Percentiles rank a stretch among this genome's conserved stretches.
These are phyloP conservation scores for Magnusiomyces suaveolens DNA, from an alignment of 1,139 yeast species.

Conservation along the genomic window DNA sequence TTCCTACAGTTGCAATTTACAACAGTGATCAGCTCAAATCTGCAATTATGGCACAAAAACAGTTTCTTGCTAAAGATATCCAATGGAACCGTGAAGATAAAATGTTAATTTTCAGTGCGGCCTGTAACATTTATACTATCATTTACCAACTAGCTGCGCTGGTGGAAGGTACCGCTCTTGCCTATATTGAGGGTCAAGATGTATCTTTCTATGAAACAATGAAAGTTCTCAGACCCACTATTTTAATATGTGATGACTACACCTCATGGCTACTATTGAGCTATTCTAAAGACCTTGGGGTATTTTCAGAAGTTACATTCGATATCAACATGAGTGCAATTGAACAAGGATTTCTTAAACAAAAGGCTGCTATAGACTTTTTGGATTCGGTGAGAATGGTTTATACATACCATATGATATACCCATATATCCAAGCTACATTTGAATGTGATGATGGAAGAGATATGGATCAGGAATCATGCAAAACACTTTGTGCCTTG, in stretches of 20 bases:
- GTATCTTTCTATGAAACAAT: conserved; percentile 24
- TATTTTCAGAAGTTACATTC: conserved; percentile 18
- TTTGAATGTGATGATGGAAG: conserved; percentile 4
- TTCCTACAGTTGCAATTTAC: conserved; percentile 26
- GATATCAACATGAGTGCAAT: conserved; percentile 18
- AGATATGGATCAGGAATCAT: conserved; percentile 26
- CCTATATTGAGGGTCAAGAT: conserved; percentile 23
- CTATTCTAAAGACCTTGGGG: conserved; percentile 16
- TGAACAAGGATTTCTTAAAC: conserved; percentile 26
- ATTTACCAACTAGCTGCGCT: conserved; percentile 29
- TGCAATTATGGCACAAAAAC: neutral
- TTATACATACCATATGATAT: conserved; percentile 20
- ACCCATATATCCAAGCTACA: neutral
- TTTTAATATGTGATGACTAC: conserved; percentile 29
- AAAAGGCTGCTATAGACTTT: conserved; percentile 19
- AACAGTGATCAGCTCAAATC: neutral
- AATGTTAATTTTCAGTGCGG: conserved; percentile 27
- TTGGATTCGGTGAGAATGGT: conserved; percentile 28
- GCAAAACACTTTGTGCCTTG: conserved; percentile 28
- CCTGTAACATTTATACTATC: conserved; percentile 23
- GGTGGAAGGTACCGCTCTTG: conserved; percentile 24
- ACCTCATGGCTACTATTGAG: conserved; percentile 23
- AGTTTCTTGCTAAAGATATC: conserved; percentile 25
- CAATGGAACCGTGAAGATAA: conserved; percentile 27
- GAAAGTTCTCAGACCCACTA: conserved; percentile 21